These are phyloP conservation scores for Ophiocordyceps sinensis DNA, from an alignment of 2,329 filamentous ascomycete species.

Conservation along the genomic window DNA sequence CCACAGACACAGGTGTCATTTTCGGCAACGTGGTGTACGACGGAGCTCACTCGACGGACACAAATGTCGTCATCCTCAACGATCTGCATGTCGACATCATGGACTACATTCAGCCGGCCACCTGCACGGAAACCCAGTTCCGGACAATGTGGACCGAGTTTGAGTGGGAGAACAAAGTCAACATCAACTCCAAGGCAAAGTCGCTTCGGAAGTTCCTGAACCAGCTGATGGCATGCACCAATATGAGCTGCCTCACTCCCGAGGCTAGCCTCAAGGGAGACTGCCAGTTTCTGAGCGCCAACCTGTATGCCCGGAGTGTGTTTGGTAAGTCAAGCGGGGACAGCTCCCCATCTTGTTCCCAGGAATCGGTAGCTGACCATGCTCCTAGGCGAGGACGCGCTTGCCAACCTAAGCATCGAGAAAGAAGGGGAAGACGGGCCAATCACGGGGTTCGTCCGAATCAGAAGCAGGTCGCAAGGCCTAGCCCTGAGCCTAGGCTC, in stretches of 20 bases:
- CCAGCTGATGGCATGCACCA: constrained; percentile 92
- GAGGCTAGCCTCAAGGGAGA: constrained; percentile 94
- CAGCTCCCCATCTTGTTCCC: not conserved
- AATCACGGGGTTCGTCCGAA: constrained; percentile 93
- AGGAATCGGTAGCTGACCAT: constrained; percentile 8
- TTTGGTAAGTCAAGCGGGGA: constrained; percentile 62
- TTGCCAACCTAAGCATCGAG: constrained; percentile 95
- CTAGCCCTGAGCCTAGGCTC: constrained; percentile 86
- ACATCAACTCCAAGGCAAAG: constrained; percentile 97
- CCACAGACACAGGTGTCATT: constrained; percentile 94
- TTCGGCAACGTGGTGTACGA: constrained; percentile 99
- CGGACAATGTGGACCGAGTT: constrained; percentile 99
- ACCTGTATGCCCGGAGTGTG: constrained; percentile 89
- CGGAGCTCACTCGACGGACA: constrained; percentile 79
- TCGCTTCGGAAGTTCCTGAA: constrained; percentile 81
- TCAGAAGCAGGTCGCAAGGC: constrained; percentile 92
- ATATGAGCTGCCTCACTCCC: constrained; percentile 96
- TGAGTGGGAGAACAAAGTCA: constrained; percentile 99
- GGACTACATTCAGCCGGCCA: constrained; percentile 97
- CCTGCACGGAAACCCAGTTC: constrained; percentile 96
- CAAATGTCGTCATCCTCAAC: constrained; percentile 93
- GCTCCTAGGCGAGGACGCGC: constrained; percentile 70
- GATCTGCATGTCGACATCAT: constrained; percentile 98
- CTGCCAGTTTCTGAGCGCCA: constrained; percentile 94
- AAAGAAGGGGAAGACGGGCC: constrained; percentile 91